Evolutionary conservation across 1,139 yeast genomes (phyloP), one percentile per base, ranked within the genome.

Genomic region (Hansenula anomala): DNA sequence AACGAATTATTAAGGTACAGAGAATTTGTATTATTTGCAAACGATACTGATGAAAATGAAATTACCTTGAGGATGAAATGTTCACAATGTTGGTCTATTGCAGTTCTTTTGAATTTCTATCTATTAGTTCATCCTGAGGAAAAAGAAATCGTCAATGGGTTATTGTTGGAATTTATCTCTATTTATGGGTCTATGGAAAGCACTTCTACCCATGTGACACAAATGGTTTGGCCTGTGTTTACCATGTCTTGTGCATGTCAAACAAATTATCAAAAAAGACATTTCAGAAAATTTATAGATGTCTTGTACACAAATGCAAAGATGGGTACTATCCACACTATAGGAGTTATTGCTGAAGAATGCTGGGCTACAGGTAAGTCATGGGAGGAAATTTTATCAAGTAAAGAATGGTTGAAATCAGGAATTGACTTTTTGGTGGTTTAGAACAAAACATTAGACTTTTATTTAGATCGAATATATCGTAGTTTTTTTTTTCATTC

Each of bases 191-290:
- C 71, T 0, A 58, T 75, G 65, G 67, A 71, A 18, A 52, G 69
- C 2, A 50, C 52, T 8, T 64, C 73, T 2, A 75, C 78, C 2
- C 54, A 68, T 20, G 70, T 73, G 3, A 73, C 78, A 1, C 80
- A 75, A 47, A 75, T 75, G 80, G 78, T 75, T 3, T 75, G 80
- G 80, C 80, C 80, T 0, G 60, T 74, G 1, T 72, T 70, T 51
- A 70, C 71, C 9, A 60, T 74, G 34, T 74, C 71, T 2, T 60
- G 75, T 35, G 67, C 64, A 43, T 67, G 74, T 38, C 46, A 49
- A 13, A 57, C 63, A 0, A 49, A 41, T 0, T 57, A 46, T 17
- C 72, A 71, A 36, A 49, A 66, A 35, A 37, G 43, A 0, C 42
- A 42, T 5, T 44, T 72, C 34, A 49, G 52, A 36, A 38, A 42